Evolutionary conservation across 2,329 filamentous ascomycete species (phyloP).

Genomic region (Penicillium sp.): DNA sequence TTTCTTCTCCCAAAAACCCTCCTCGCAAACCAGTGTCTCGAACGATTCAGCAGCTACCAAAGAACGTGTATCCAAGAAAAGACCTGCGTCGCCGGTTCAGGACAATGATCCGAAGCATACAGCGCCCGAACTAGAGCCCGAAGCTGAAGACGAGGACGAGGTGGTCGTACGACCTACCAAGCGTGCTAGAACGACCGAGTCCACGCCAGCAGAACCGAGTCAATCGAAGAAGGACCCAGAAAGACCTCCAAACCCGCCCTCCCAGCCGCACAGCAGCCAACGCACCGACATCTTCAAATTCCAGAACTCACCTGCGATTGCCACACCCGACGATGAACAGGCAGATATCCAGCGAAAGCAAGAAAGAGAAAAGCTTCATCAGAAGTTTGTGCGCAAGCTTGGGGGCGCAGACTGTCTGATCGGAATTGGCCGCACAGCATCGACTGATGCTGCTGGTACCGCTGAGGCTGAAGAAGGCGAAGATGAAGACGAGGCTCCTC

Average conservation of each 20-base stretch:
- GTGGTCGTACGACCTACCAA: conserved; percentile 43
- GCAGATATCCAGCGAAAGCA: conserved; percentile 55
- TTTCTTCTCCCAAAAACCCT: conserved; percentile 68
- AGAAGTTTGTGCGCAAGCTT: conserved; percentile 84
- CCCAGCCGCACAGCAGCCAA: conserved; percentile 41
- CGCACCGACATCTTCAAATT: conserved; percentile 61
- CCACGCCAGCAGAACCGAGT: conserved; percentile 6
- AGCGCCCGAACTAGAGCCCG: conserved; percentile 8
- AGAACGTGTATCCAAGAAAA: conserved; percentile 8
- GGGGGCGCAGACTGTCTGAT: conserved; percentile 79
- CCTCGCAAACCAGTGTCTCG: conserved; percentile 19
- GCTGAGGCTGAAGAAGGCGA: conserved; percentile 60
- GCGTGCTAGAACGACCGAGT: conserved; percentile 34
- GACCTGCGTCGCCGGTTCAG: conserved; percentile 9
- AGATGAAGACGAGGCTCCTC: conserved; percentile 51
- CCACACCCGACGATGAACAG: conserved; percentile 34
- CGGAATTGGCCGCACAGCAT: conserved; percentile 59
- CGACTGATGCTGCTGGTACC: conserved; percentile 53
- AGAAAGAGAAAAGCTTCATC: conserved; percentile 70
- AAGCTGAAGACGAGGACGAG: conserved; percentile 41
- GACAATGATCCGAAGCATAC: conserved; percentile 3
- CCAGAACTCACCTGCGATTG: conserved; percentile 49
- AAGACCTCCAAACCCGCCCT: conserved; percentile 9
- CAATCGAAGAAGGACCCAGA: conserved; percentile 7
- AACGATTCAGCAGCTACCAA: conserved; percentile 9